These are phyloP conservation scores for Aspergillus sp. DNA, from an alignment of 2,329 filamentous ascomycete species.

Conservation along the genomic window DNA sequence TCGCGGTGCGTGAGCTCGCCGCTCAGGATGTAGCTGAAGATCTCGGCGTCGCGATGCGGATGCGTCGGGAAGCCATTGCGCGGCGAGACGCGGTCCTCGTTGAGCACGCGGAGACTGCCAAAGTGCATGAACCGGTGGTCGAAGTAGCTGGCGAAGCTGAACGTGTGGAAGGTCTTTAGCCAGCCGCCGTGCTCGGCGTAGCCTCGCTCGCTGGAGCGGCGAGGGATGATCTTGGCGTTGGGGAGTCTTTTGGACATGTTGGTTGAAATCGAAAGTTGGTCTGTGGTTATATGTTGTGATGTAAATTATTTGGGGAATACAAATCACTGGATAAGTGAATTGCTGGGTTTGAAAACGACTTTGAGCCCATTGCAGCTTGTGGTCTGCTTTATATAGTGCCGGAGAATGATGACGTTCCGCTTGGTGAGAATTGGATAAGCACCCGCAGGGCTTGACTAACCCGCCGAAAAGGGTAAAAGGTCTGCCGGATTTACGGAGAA, in stretches of 20 bases:
- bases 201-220: conserved; percentile 69
- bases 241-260: conserved; percentile 62
- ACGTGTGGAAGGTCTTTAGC: conserved; percentile 84
- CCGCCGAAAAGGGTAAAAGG: neutral
- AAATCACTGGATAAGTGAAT: neutral
- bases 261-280: neutral
- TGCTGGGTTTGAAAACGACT: neutral
- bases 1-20: conserved; percentile 87
- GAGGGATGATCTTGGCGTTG: conserved; percentile 71
- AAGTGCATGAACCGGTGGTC: conserved; percentile 67
- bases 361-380: neutral
- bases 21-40: conserved; percentile 82
- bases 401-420: neutral
- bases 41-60: conserved; percentile 81
- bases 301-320: neutral
- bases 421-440: neutral
- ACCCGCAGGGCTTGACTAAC: neutral
- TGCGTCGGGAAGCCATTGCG: conserved; percentile 80
- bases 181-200: conserved; percentile 82
- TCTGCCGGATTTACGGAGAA: neutral
- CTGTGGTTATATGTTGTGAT: neutral
- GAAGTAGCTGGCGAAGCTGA: conserved; percentile 74
- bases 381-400: neutral
- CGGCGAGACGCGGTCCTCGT: conserved; percentile 78
- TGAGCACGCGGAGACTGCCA: conserved; percentile 78